Evolutionary conservation across 768 basidiomycete species (phyloP).

Genomic region (Mycena venus): DNA sequence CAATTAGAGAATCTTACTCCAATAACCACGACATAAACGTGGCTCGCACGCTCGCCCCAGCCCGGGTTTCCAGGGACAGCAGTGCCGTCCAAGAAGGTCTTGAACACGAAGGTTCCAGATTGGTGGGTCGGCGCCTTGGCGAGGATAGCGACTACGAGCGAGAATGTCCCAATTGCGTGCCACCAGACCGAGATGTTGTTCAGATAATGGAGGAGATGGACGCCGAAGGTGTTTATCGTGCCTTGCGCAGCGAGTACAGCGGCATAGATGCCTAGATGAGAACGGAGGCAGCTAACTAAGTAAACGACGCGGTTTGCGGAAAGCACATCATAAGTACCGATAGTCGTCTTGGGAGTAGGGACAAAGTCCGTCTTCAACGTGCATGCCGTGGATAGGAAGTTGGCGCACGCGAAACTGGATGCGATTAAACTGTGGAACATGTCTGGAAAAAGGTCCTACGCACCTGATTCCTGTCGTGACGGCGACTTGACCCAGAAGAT

Average conservation of each 20-base stretch:
- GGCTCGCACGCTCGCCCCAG: slow-evolving; percentile 77
- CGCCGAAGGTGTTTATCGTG: slow-evolving; percentile 83
- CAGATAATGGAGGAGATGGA: slow-evolving; percentile 70
- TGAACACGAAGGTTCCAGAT: slow-evolving; percentile 77
- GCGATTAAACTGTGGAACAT: neutral
- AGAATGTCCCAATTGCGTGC: slow-evolving; percentile 79
- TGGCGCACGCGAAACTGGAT: slow-evolving; percentile 73
- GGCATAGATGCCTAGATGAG: slow-evolving; percentile 67
- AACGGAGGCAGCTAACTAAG: neutral
- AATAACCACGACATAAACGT: slow-evolving; percentile 78
- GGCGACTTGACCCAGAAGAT: slow-evolving; percentile 81
- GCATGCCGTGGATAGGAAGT: slow-evolving; percentile 74
- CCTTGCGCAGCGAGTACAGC: slow-evolving; percentile 77
- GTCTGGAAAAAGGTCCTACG: neutral
- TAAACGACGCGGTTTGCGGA: neutral
- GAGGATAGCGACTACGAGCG: slow-evolving; percentile 76
- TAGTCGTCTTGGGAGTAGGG: slow-evolving; percentile 69
- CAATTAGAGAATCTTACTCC: slow-evolving; percentile 54
- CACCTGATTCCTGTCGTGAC: slow-evolving; percentile 82
- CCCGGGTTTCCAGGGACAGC: slow-evolving; percentile 58
- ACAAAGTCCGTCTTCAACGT: slow-evolving; percentile 72
- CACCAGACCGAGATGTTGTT: slow-evolving; percentile 83
- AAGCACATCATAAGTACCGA: slow-evolving; percentile 56
- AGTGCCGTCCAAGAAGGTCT: slow-evolving; percentile 78
- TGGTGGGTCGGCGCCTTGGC: slow-evolving; percentile 81